These are phyloP conservation scores for Verticillium klebahnii DNA, from an alignment of 2,329 filamentous ascomycete species.

Conservation along the genomic window DNA sequence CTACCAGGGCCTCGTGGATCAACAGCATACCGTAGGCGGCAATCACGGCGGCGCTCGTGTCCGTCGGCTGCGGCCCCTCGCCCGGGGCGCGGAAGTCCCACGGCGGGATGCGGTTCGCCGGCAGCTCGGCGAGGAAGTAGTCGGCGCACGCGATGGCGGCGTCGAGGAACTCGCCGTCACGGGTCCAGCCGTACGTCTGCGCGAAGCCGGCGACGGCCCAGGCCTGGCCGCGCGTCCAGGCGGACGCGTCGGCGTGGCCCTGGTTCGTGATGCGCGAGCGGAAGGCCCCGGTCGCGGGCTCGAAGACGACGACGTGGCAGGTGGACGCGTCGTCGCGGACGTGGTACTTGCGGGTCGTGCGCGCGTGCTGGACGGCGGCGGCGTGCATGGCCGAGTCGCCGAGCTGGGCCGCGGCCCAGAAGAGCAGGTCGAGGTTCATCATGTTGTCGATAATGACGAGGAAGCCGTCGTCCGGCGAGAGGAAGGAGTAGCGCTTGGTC, in stretches of 20 bases:
- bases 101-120: constrained; percentile 32
- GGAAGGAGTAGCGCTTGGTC: constrained; percentile 31
- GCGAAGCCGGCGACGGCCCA: constrained; percentile 45
- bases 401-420: constrained; percentile 31
- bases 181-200: constrained; percentile 41
- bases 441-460: constrained; percentile 36
- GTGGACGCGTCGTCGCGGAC: constrained; percentile 31
- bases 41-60: constrained; percentile 32
- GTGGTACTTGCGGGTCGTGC: constrained; percentile 31
- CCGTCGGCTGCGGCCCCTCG: constrained; percentile 23
- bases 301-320: constrained; percentile 41
- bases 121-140: constrained; percentile 36
- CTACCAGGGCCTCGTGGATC: constrained; percentile 22
- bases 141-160: constrained; percentile 37
- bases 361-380: constrained; percentile 33
- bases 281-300: constrained; percentile 30
- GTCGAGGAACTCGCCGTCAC: constrained; percentile 31
- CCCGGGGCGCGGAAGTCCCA: constrained; percentile 42
- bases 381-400: constrained; percentile 23
- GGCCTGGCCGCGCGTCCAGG: constrained; percentile 43
- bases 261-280: constrained; percentile 41
- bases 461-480: constrained; percentile 28
- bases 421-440: constrained; percentile 38
- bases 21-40: constrained; percentile 33
- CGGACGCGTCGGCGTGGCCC: constrained; percentile 36